phyloP scores from a whole-genome alignment of 176 grass and related monocot species.

The Juncus effusus region DNA sequence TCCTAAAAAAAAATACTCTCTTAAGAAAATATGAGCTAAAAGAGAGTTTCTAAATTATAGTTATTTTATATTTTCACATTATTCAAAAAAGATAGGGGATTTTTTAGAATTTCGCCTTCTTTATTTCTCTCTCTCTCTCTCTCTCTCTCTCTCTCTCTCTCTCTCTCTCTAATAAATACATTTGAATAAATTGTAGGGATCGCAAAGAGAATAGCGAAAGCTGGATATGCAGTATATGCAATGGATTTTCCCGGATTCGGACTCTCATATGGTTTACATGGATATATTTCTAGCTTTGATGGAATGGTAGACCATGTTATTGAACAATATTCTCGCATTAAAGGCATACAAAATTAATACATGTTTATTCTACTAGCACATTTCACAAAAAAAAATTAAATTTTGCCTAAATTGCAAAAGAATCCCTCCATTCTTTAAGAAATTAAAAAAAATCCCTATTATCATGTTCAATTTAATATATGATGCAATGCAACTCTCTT shows the following conservation, averaged over 20 bases:
- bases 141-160: not conserved
- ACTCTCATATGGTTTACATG: constrained; percentile 89
- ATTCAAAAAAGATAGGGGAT: not conserved
- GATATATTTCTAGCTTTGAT: constrained; percentile 92
- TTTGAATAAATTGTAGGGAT: constrained; percentile 53
- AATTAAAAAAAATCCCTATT: too few relatives aligned
- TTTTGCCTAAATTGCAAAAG: too few relatives aligned
- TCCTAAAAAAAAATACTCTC: too few relatives aligned
- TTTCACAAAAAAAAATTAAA: not conserved
- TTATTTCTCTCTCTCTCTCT: not conserved
- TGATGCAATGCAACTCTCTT: constrained; percentile 1
- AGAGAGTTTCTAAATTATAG: too few relatives aligned
- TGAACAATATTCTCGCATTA: constrained; percentile 71
- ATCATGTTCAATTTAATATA: constrained; percentile 19
- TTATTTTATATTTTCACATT: too few relatives aligned
- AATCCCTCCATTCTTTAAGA: too few relatives aligned
- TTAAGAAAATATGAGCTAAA: too few relatives aligned
- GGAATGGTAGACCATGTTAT: constrained; percentile 98
- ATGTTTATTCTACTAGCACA: not conserved
- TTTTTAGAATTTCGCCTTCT: not conserved
- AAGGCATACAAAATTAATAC: constrained; percentile 41
- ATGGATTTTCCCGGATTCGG: constrained; percentile 98
- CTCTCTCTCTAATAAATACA: constrained; percentile 19
- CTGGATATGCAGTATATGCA: constrained; percentile 85
- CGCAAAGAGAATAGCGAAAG: constrained; percentile 72